Evolutionary conservation across 768 basidiomycete genomes (phyloP).

Genomic region (Panaeolus papilionaceus): DNA sequence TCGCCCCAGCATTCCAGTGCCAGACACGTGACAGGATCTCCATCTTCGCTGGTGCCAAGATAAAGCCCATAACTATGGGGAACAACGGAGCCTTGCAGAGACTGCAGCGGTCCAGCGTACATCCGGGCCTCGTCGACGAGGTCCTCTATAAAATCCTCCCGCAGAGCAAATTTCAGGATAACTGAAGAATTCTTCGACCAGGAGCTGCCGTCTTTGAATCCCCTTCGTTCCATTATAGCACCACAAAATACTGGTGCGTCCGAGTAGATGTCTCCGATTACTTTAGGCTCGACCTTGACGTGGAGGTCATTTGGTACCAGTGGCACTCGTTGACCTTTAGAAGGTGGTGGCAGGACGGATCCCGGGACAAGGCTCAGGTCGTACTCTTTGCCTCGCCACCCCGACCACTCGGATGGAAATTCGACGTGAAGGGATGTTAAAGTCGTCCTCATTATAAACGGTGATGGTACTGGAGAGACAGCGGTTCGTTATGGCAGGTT

Average conservation of each 20-base stretch:
- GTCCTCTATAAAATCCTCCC: slow-evolving; percentile 42
- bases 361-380: slow-evolving; percentile 29
- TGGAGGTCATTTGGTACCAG: slow-evolving; percentile 25
- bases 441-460: slow-evolving; percentile 17
- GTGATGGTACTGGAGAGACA: not conserved
- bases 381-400: slow-evolving; percentile 41
- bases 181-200: slow-evolving; percentile 23
- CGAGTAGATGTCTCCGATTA: slow-evolving; percentile 40
- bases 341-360: slow-evolving; percentile 17
- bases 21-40: slow-evolving; percentile 42
- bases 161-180: slow-evolving; percentile 45
- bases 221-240: slow-evolving; percentile 19
- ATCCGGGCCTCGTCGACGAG: slow-evolving; percentile 41
- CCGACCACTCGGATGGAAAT: slow-evolving; percentile 43
- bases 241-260: slow-evolving; percentile 47
- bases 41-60: slow-evolving; percentile 36
- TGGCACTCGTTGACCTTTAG: slow-evolving; percentile 3
- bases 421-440: slow-evolving; percentile 34
- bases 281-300: slow-evolving; percentile 38
- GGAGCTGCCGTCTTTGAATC: slow-evolving; percentile 19
- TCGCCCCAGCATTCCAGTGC: slow-evolving; percentile 45
- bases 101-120: slow-evolving; percentile 36
- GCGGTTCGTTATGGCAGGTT: not conserved
- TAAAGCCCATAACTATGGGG: slow-evolving; percentile 44
- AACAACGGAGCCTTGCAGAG: slow-evolving; percentile 40